These are phyloP conservation scores for Hypholoma sublateritium DNA, from an alignment of 768 basidiomycete genomes.

Conservation along the genomic window DNA sequence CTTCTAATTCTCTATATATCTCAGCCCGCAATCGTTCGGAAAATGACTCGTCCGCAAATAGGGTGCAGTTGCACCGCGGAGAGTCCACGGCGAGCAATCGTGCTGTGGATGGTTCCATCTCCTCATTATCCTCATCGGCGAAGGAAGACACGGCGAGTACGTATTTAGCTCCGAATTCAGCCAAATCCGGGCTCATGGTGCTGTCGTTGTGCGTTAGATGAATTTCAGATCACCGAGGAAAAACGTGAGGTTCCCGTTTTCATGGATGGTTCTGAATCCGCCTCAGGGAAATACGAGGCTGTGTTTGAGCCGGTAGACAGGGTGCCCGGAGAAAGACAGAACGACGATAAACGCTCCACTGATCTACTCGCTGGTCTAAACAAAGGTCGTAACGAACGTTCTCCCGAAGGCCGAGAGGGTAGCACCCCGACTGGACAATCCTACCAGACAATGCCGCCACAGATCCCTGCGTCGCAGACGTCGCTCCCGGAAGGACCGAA, in stretches of 20 bases:
- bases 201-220: background rate
- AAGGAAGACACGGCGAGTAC: background rate
- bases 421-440: too few species aligned
- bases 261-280: background rate
- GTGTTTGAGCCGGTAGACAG: background rate
- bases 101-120: background rate
- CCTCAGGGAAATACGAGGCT: conserved; percentile 12
- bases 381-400: background rate
- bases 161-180: background rate
- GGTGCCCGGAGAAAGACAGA: background rate
- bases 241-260: conserved; percentile 12
- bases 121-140: too few species aligned
- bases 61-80: background rate
- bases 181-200: background rate
- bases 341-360: too few species aligned
- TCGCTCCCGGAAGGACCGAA: too few species aligned
- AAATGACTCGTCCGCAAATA: background rate
- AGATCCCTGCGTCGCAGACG: too few species aligned
- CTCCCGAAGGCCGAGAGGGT: background rate
- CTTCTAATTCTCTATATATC: background rate
- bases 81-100: background rate
- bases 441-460: too few species aligned
- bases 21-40: background rate
- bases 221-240: conserved; percentile 9
- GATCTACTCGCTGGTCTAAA: too few species aligned